Percentiles rank a stretch among this genome's conserved stretches.
phyloP scores from a whole-genome alignment of 75 land plant species.

The Isoetes taiwanensis region DNA sequence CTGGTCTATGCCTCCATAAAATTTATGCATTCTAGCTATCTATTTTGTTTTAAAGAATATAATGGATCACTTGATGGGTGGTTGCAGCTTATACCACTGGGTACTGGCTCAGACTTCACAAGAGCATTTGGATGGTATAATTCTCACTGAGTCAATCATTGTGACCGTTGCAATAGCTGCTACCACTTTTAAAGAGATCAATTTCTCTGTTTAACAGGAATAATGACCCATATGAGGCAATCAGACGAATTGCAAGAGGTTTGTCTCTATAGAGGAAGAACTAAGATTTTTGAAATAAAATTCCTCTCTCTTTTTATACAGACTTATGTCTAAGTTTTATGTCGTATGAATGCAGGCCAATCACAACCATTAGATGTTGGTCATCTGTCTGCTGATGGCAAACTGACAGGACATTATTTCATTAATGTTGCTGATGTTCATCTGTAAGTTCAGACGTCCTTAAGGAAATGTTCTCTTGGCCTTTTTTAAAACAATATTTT shows the following conservation, averaged over 20 bases:
- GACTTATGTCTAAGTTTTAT: neutral
- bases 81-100: constrained; percentile 85
- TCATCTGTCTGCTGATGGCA: constrained; percentile 21
- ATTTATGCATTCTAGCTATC: neutral
- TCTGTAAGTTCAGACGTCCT: constrained; percentile 35
- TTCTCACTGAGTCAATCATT: neutral
- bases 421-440: constrained; percentile 89
- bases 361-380: constrained; percentile 64
- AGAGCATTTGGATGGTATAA: constrained; percentile 75
- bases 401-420: constrained; percentile 48
- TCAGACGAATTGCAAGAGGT: constrained; percentile 81
- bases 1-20: neutral
- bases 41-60: constrained; percentile 9
- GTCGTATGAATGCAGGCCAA: constrained; percentile 25
- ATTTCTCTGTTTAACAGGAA: constrained; percentile 33
- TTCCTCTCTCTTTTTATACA: neutral
- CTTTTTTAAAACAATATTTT: neutral
- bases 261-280: neutral
- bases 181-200: too few relatives aligned
- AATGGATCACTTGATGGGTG: neutral
- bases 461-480: neutral
- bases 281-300: neutral
- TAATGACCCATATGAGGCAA: constrained; percentile 65
- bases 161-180: neutral
- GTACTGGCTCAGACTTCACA: constrained; percentile 94